phyloP scores from a whole-genome alignment of 2,329 filamentous ascomycete genomes.

The Hymenoscyphus occultus region DNA sequence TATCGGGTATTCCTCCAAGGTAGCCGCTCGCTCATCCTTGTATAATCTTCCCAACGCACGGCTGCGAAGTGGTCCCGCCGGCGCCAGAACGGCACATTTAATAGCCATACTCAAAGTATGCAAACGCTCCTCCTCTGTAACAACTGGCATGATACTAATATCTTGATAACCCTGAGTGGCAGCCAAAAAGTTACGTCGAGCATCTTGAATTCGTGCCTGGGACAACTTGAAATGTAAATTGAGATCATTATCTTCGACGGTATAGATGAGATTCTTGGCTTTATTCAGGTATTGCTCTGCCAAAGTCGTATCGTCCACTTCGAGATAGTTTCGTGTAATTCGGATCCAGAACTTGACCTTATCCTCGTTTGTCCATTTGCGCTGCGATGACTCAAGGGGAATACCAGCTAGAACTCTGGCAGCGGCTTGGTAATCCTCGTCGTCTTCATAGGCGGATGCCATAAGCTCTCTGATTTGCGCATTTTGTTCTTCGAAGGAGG shows the following conservation, averaged over 20 bases:
- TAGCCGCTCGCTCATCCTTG: constrained; percentile 81
- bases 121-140: constrained; percentile 84
- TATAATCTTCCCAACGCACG: constrained; percentile 79
- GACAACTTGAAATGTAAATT: constrained; percentile 85
- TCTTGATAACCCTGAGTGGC: constrained; percentile 86
- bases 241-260: constrained; percentile 68
- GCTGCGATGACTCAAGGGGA: constrained; percentile 83
- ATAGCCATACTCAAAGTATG: constrained; percentile 83
- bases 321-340: constrained; percentile 89
- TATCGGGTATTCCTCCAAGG: constrained; percentile 78
- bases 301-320: constrained; percentile 83
- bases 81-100: constrained; percentile 87
- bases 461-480: constrained; percentile 75
- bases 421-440: constrained; percentile 76
- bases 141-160: constrained; percentile 71
- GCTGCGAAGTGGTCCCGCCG: constrained; percentile 81
- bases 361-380: constrained; percentile 76
- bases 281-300: constrained; percentile 91
- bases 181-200: constrained; percentile 83
- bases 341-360: constrained; percentile 87
- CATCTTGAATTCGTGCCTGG: constrained; percentile 89
- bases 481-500: constrained; percentile 80
- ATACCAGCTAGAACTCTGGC: constrained; percentile 79
- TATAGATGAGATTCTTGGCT: constrained; percentile 87
- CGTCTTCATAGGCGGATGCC: constrained; percentile 76